phyloP scores from a whole-genome alignment of 2,329 filamentous ascomycete genomes.

The Penicillium sp. region DNA sequence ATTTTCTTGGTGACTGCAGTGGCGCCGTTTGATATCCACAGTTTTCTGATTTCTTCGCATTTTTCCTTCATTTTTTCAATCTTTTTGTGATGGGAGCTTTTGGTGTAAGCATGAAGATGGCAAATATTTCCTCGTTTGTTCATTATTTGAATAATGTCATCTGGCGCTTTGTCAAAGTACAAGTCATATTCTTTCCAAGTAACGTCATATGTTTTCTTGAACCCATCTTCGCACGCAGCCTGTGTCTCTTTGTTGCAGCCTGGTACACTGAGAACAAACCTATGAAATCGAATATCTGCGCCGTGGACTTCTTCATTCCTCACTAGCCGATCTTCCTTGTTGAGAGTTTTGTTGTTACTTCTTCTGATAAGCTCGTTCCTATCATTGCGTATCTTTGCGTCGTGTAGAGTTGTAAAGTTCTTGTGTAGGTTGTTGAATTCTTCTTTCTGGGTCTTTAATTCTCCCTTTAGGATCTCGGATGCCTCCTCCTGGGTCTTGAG shows the following conservation, averaged over 20 bases:
- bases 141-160: not conserved
- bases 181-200: not conserved
- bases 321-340: not conserved
- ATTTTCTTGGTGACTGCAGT: too few species aligned
- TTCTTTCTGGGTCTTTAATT: too few species aligned
- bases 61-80: not conserved
- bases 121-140: not conserved
- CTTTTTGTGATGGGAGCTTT: not conserved
- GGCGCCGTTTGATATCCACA: too few species aligned
- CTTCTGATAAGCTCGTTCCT: too few species aligned
- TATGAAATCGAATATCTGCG: not conserved
- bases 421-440: not conserved
- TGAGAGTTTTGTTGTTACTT: not conserved
- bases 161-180: not conserved
- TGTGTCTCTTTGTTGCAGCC: not conserved
- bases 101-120: not conserved
- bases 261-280: too few species aligned
- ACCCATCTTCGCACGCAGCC: too few species aligned
- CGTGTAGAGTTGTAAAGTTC: not conserved
- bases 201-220: not conserved
- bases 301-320: not conserved
- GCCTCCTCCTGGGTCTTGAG: too few species aligned
- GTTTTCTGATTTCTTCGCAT: not conserved
- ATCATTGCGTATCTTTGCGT: too few species aligned
- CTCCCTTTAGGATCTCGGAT: too few species aligned